Percentiles rank a stretch among this genome's conserved stretches.
phyloP scores from a whole-genome alignment of 768 basidiomycete genomes.

The Plicaturopsis crispa region DNA sequence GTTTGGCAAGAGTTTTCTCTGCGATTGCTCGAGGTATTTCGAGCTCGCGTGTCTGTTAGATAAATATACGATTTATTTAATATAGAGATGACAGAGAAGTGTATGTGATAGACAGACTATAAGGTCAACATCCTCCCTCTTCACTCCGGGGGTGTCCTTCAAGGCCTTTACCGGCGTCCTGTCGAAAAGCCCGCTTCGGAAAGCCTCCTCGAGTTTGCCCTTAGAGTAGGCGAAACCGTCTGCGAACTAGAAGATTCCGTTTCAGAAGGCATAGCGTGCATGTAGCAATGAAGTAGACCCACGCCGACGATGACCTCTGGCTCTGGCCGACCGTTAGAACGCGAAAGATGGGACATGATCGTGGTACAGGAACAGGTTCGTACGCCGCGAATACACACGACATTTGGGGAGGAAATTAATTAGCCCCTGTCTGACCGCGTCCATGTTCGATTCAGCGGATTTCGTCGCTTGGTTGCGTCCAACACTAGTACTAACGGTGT shows the following conservation, averaged over 20 bases:
- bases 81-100: neutral
- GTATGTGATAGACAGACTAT: conserved; percentile 39
- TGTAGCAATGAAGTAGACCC: conserved; percentile 14
- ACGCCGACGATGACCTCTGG: conserved; percentile 65
- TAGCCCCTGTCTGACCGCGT: no score
- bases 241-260: conserved; percentile 32
- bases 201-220: conserved; percentile 58
- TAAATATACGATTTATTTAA: neutral
- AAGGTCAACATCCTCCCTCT: conserved; percentile 58
- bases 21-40: neutral
- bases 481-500: no score
- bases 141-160: conserved; percentile 35
- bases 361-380: no score
- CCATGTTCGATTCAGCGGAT: no score
- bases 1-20: neutral
- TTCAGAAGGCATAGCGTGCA: neutral
- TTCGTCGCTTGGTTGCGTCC: no score
- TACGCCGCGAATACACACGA: no score
- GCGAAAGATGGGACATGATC: conserved; percentile 29
- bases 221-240: conserved; percentile 68
- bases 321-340: conserved; percentile 50
- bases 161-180: conserved; percentile 40
- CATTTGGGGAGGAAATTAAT: no score
- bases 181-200: conserved; percentile 48
- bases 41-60: neutral